Evolutionary conservation across 129 eudicot species (phyloP).

Genomic region (Cynara cardunculus): DNA sequence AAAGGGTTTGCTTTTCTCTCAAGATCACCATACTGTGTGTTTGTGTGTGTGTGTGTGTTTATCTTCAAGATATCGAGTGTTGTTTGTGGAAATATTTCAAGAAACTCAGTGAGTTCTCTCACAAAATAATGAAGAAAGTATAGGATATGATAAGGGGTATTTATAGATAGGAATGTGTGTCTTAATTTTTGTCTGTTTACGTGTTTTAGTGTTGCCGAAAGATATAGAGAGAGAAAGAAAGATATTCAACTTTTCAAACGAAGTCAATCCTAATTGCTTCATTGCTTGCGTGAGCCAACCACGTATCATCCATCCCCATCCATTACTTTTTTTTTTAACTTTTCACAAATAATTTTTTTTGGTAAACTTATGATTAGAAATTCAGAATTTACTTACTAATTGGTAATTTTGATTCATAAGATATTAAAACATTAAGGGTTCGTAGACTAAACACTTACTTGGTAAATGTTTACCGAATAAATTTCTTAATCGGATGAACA

Average conservation of each 20-base stretch:
- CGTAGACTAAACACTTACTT: no score
- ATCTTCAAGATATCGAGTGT: neutral
- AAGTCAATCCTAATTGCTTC: conserved; percentile 26
- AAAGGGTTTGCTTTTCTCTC: conserved; percentile 20
- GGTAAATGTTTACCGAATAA: no score
- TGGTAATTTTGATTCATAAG: neutral
- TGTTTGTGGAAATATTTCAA: neutral
- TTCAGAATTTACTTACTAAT: neutral
- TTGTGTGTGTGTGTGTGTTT: conserved; percentile 7
- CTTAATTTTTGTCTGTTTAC: neutral
- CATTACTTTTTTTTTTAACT: neutral
- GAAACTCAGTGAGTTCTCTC: conserved; percentile 7
- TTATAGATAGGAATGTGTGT: conserved; percentile 6
- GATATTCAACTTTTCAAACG: conserved; percentile 18
- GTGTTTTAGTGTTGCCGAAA: conserved; percentile 15
- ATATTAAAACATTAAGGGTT: no score
- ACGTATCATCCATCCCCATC: neutral
- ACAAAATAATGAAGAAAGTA: conserved; percentile 16
- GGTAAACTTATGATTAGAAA: neutral
- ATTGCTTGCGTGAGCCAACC: conserved; percentile 29
- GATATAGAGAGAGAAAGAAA: neutral
- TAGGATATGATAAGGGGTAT: neutral
- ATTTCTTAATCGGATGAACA: no score
- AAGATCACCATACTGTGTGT: conserved; percentile 6
- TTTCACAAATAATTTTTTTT: neutral